Evolutionary conservation across 352 stramenopile species (phyloP).

Genomic region (Phytophthora cactorum): DNA sequence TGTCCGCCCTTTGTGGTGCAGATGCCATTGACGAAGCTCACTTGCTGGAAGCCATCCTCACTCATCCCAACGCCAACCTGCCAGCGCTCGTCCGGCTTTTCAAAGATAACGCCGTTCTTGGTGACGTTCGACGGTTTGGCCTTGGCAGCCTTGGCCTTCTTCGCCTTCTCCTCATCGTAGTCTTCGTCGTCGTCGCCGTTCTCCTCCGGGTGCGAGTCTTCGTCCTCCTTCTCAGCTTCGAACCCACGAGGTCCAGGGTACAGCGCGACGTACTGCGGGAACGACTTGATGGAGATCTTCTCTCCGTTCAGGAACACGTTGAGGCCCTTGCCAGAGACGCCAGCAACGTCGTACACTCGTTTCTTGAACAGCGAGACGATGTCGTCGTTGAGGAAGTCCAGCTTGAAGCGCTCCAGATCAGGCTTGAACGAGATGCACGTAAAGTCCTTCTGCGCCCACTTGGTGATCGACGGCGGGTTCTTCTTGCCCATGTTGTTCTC

Average conservation of each 20-base stretch:
- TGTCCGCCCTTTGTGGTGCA: conserved; percentile 96
- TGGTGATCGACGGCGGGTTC: conserved; percentile 86
- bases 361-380: conserved; percentile 97
- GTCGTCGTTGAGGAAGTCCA: conserved; percentile 91
- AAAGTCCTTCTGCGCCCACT: conserved; percentile 89
- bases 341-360: conserved; percentile 96
- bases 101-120: conserved; percentile 84
- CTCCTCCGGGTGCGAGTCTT: conserved; percentile 37
- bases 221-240: conserved; percentile 41
- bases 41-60: conserved; percentile 94
- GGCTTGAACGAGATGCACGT: conserved; percentile 98
- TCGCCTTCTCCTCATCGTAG: conserved; percentile 33
- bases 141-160: conserved; percentile 39
- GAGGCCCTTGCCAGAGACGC: conserved; percentile 92
- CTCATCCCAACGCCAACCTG: conserved; percentile 94
- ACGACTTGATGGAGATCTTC: conserved; percentile 92
- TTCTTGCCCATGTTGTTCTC: conserved; percentile 95
- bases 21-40: conserved; percentile 99
- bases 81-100: conserved; percentile 95
- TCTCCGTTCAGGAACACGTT: conserved; percentile 96
- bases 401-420: conserved; percentile 94
- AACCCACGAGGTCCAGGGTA: conserved; percentile 66
- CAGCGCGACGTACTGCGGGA: conserved; percentile 94
- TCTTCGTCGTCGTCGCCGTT: conserved; percentile 41
- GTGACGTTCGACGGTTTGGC: conserved; percentile 40